Conservation (phyloP, 306 rosid genomes). For the Abrus precatorius region DNA sequence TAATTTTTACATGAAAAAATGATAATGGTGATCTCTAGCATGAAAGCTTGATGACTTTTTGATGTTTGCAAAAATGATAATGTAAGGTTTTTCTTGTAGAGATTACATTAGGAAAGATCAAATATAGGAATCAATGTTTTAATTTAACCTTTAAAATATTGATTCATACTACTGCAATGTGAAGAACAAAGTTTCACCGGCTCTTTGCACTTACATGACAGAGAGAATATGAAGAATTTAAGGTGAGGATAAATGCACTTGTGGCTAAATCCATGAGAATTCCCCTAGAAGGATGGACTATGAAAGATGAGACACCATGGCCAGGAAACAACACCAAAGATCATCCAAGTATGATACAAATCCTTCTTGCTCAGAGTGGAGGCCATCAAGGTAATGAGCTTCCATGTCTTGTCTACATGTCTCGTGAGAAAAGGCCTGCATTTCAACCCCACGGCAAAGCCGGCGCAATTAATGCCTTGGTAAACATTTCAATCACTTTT, state of each 20-base stretch:
- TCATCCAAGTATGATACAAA: conserved; percentile 97
- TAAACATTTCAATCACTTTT: conserved; percentile 49
- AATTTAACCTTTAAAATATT: neutral
- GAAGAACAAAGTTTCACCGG: conserved; percentile 25
- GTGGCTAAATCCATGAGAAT: conserved; percentile 85
- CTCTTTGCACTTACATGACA: conserved; percentile 53
- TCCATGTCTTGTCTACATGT: conserved; percentile 89
- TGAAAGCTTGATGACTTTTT: neutral
- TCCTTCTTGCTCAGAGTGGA: conserved; percentile 86
- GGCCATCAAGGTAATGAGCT: conserved; percentile 82
- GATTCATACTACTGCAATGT: neutral
- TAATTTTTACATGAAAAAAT: neutral
- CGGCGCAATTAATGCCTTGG: conserved; percentile 95
- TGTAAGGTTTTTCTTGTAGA: neutral
- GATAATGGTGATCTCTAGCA: neutral
- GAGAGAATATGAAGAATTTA: conserved; percentile 99
- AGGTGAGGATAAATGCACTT: conserved; percentile 91
- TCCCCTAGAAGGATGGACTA: conserved; percentile 95
- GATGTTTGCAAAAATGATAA: neutral
- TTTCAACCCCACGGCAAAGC: conserved; percentile 93
- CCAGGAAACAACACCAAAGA: conserved; percentile 95
- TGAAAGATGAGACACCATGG: conserved; percentile 99
- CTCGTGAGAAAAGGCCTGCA: conserved; percentile 98
- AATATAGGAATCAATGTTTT: neutral
- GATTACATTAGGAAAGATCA: neutral